Conservation (phyloP, 2,329 filamentous ascomycete species). For the Aspergillus sp. region DNA sequence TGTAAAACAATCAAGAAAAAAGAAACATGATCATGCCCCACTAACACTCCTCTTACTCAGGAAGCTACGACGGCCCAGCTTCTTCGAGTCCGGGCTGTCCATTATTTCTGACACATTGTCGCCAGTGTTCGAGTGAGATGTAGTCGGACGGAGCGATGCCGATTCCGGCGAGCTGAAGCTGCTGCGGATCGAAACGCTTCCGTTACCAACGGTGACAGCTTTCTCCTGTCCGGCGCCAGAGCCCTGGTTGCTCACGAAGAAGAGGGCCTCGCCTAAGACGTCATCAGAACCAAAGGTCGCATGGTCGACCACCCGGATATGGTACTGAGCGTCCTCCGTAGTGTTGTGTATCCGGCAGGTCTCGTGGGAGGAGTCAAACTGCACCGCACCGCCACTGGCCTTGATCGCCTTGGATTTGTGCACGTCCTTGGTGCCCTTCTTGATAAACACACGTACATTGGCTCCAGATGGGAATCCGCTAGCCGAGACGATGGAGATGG, state of each 20-base stretch:
- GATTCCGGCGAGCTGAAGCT: conserved; percentile 54
- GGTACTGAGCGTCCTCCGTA: conserved; percentile 76
- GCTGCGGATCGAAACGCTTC: conserved; percentile 66
- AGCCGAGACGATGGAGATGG: conserved; percentile 72
- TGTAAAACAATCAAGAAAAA: conserved; percentile 3
- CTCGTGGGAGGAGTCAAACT: conserved; percentile 60
- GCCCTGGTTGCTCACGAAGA: conserved; percentile 80
- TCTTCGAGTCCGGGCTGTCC: conserved; percentile 38
- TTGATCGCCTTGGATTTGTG: conserved; percentile 93
- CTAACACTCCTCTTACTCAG: conserved; percentile 39
- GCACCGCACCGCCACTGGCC: conserved; percentile 55
- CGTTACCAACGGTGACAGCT: conserved; percentile 64
- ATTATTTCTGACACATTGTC: conserved; percentile 19
- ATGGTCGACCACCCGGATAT: conserved; percentile 77
- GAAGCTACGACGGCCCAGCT: conserved; percentile 39
- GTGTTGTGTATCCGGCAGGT: conserved; percentile 67
- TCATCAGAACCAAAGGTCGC: conserved; percentile 78
- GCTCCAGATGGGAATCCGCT: conserved; percentile 67
- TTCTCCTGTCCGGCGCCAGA: conserved; percentile 62
- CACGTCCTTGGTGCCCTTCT: conserved; percentile 67
- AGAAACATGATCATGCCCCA: conserved; percentile 16
- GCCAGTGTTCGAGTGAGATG: conserved; percentile 28
- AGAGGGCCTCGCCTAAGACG: conserved; percentile 74
- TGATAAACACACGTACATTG: conserved; percentile 71
- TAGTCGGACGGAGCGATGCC: conserved; percentile 27